Percentiles rank a stretch among this genome's conserved stretches.
These are phyloP conservation scores for Daedalea quercina DNA, from an alignment of 768 basidiomycete genomes.

Conservation along the genomic window DNA sequence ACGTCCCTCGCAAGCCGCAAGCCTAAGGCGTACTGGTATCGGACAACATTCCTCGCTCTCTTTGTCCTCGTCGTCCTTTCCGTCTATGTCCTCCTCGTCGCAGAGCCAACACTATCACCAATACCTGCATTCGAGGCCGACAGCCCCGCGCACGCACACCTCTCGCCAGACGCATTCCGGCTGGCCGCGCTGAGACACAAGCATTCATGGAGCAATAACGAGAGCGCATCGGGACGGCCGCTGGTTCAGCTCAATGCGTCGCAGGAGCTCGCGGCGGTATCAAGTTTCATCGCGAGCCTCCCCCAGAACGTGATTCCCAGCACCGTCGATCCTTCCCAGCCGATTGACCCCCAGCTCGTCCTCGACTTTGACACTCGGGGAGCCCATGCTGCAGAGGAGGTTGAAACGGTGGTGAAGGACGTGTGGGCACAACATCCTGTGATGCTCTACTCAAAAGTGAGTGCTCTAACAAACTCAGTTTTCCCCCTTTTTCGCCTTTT, in stretches of 20 bases:
- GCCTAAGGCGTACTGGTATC: constrained; percentile 32
- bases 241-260: constrained; percentile 41
- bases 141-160: constrained; percentile 23
- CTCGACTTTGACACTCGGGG: constrained; percentile 79
- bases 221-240: constrained; percentile 18
- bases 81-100: constrained; percentile 49
- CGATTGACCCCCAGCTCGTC: constrained; percentile 76
- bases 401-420: constrained; percentile 50
- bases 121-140: constrained; percentile 21
- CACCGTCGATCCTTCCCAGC: constrained; percentile 50
- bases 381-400: constrained; percentile 51
- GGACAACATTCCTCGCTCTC: constrained; percentile 50
- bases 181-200: constrained; percentile 16
- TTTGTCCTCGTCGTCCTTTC: constrained; percentile 43
- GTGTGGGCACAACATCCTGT: constrained; percentile 73
- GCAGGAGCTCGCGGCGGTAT: constrained; percentile 71
- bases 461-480: no score
- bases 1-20: constrained; percentile 28
- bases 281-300: constrained; percentile 66
- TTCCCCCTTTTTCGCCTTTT: no score
- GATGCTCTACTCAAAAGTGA: constrained; percentile 67
- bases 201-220: constrained; percentile 4
- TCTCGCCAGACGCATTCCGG: constrained; percentile 27
- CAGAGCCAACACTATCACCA: constrained; percentile 35
- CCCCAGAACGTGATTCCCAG: constrained; percentile 71